phyloP scores from a whole-genome alignment of 164 flowering plant genomes.

The Vitis amurensis region DNA sequence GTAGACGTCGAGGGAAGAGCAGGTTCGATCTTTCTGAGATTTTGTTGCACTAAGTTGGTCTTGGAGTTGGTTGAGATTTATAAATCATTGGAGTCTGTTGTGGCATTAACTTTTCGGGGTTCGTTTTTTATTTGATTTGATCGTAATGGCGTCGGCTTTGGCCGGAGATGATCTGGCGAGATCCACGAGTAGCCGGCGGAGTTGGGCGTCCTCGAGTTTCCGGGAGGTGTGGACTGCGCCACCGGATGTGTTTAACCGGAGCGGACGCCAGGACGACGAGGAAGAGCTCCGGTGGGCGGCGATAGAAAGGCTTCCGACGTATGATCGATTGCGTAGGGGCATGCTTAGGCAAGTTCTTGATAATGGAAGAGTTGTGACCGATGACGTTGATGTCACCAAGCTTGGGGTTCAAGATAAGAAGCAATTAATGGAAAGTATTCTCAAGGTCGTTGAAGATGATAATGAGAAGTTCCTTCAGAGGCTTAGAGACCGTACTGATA shows the following conservation, averaged over 20 bases:
- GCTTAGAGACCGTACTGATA: constrained; percentile 39
- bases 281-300: constrained; percentile 69
- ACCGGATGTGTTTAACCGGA: constrained; percentile 32
- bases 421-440: constrained; percentile 41
- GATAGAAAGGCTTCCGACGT: constrained; percentile 62
- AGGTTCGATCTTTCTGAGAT: too few species aligned
- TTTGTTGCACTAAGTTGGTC: too few species aligned
- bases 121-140: too few species aligned
- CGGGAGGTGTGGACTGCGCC: constrained; percentile 29
- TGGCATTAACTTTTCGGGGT: too few species aligned
- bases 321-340: constrained; percentile 46
- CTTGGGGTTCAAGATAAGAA: constrained; percentile 38
- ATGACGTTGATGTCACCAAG: constrained; percentile 40
- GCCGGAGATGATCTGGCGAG: constrained; percentile 32
- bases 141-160: background rate
- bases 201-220: constrained; percentile 28
- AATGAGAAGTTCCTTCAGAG: constrained; percentile 46
- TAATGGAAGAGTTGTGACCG: constrained; percentile 31
- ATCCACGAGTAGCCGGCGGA: constrained; percentile 27
- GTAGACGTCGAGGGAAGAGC: too few species aligned
- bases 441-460: constrained; percentile 43
- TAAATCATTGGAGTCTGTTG: too few species aligned
- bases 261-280: constrained; percentile 42
- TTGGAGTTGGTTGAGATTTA: too few species aligned
- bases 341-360: constrained; percentile 38